Evolutionary conservation across 768 basidiomycete species (phyloP).

Genomic region (Naganishia vishniacii): DNA sequence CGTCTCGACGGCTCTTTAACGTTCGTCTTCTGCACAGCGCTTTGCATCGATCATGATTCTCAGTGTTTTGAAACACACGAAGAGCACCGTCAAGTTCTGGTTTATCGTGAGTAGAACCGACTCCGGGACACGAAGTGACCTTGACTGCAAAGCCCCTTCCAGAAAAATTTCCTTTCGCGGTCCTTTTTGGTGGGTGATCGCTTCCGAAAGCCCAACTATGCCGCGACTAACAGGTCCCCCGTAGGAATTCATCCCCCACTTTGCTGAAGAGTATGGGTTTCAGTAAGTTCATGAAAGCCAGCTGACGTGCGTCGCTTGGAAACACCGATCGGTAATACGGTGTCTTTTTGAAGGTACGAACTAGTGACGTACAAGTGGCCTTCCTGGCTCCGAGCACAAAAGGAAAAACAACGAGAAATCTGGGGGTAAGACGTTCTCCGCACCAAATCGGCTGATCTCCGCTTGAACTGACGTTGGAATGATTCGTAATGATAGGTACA

Average conservation of each 20-base stretch:
- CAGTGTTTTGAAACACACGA: slow-evolving; percentile 88
- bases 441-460: neutral
- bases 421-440: slow-evolving; percentile 61
- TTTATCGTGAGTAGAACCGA: slow-evolving; percentile 62
- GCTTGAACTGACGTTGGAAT: too few relatives aligned
- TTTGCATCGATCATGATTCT: slow-evolving; percentile 98
- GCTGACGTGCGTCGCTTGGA: too few relatives aligned
- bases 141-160: slow-evolving; percentile 10
- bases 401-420: slow-evolving; percentile 95
- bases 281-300: slow-evolving; percentile 53
- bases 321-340: neutral
- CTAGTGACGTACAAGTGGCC: slow-evolving; percentile 99
- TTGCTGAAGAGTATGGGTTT: slow-evolving; percentile 85
- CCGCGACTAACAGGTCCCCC: neutral
- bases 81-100: slow-evolving; percentile 97
- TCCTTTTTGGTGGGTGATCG: slow-evolving; percentile 70
- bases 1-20: slow-evolving; percentile 18
- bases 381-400: slow-evolving; percentile 91
- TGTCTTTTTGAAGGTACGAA: slow-evolving; percentile 57
- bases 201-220: neutral
- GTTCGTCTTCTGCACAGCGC: slow-evolving; percentile 55
- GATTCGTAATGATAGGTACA: slow-evolving; percentile 63
- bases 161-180: slow-evolving; percentile 90
- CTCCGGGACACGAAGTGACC: neutral
- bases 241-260: slow-evolving; percentile 88